Percentiles rank a stretch among this genome's conserved stretches.
Evolutionary conservation across 108 stramenopile genomes (phyloP).

Genomic region (Aurantiochytrium sp.): DNA sequence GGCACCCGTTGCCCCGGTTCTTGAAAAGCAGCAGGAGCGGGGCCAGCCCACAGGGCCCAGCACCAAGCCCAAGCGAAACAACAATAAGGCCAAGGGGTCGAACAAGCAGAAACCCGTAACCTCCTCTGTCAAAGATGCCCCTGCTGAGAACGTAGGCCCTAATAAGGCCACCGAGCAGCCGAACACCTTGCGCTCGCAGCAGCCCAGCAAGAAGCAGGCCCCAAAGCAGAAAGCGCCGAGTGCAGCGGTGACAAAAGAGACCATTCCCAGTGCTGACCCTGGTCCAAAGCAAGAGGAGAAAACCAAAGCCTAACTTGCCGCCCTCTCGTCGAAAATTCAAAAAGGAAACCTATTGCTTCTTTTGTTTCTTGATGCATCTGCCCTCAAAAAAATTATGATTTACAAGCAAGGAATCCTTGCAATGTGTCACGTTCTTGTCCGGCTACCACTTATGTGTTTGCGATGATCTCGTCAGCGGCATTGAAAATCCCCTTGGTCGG

Average conservation of each 20-base stretch:
- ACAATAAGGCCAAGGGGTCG: slow-evolving; percentile 37
- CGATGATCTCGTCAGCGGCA: slow-evolving; percentile 34
- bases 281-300: no score
- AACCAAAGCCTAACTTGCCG: no score
- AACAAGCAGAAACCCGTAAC: not conserved
- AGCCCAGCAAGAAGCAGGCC: not conserved
- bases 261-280: no score
- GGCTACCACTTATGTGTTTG: not conserved
- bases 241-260: not conserved
- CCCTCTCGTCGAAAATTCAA: no score
- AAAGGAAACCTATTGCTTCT: no score
- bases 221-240: not conserved
- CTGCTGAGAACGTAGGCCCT: not conserved
- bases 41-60: not conserved
- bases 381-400: no score
- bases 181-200: no score
- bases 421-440: no score
- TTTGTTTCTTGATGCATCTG: no score
- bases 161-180: not conserved
- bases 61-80: no score
- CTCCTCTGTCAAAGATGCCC: not conserved
- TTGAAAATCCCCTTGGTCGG: slow-evolving; percentile 80
- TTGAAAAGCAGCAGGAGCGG: not conserved
- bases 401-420: no score
- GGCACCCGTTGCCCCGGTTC: not conserved